phyloP scores from a whole-genome alignment of 225 moss, liverwort and hornwort genomes.

The Physcomitrellopsis africana region DNA sequence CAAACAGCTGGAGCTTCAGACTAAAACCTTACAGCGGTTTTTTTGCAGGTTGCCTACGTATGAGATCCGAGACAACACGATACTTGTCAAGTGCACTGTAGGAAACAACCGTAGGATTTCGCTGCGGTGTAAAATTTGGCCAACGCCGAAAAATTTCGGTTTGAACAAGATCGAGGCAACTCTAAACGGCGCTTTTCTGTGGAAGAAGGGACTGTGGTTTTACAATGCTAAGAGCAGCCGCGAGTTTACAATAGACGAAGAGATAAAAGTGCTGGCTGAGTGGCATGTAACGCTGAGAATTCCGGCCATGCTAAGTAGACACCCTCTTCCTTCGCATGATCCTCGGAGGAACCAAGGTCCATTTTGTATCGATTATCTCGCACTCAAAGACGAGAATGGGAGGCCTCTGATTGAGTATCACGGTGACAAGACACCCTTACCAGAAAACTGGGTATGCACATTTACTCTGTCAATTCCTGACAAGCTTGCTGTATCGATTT shows the following conservation, averaged over 20 bases:
- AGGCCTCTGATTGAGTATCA: slow-evolving; percentile 44
- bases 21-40: not conserved
- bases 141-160: slow-evolving; percentile 64
- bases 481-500: not conserved
- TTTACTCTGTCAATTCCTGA: not conserved
- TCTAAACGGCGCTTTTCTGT: slow-evolving; percentile 53
- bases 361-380: slow-evolving; percentile 57
- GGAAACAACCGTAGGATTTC: slow-evolving; percentile 44
- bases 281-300: slow-evolving; percentile 56
- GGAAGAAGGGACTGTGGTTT: slow-evolving; percentile 69
- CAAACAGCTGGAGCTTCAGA: not conserved
- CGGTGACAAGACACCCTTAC: slow-evolving; percentile 49
- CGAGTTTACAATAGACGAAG: slow-evolving; percentile 52
- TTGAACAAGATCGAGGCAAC: slow-evolving; percentile 64
- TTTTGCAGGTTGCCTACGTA: slow-evolving; percentile 45
- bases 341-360: slow-evolving; percentile 58
- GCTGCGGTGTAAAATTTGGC: slow-evolving; percentile 66
- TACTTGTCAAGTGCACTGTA: slow-evolving; percentile 57
- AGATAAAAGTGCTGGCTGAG: slow-evolving; percentile 46
- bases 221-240: slow-evolving; percentile 61
- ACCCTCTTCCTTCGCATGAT: slow-evolving; percentile 39
- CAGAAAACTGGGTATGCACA: slow-evolving; percentile 28
- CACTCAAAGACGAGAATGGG: slow-evolving; percentile 44
- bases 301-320: slow-evolving; percentile 41
- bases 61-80: slow-evolving; percentile 57